Evolutionary conservation across 2,329 filamentous ascomycete genomes (phyloP), one percentile per base, ranked within the genome.

Genomic region (Zymoseptoria ardabiliae): DNA sequence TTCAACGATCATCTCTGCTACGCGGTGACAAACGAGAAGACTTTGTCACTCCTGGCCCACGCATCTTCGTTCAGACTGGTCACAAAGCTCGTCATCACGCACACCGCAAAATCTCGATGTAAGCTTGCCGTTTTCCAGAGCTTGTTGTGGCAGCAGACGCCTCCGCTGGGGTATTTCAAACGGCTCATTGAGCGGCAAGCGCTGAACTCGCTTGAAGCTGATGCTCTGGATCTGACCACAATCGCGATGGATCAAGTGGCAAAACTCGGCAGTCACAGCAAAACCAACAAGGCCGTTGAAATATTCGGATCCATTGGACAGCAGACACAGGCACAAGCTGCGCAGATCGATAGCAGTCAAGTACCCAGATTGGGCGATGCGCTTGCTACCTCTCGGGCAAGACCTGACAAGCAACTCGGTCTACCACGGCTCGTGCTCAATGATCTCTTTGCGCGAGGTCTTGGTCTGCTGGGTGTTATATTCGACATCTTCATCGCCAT

Each of bases 21-120:
- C 68, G 84, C 86, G 48, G 77, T 88, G 21, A 85, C 83, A 1
- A 84, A 87, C 67, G 81, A 81, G 58, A 84, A 84, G 63, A 81
- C 80, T 0, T 84, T 85, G 0, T 96, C 91, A 90, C 91, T 96
- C 77, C 80, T 97, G 45, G 94, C 94, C 11, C 87, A 91, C 71
- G 85, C 87, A 56, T 81, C 85, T 54, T 83, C 85, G 55, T 96
- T 97, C 75, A 87, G 87, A 67, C 79, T 97, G 21, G 84, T 95
- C 59, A 93, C 85, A 65, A 97, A 96, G 75, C 86, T 96, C 63
- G 91, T 97, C 64, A 94, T 99, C 63, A 97, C 94, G 2, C 91
- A 97, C 70, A 82, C 93, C 61, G 86, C 91, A 56, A 97, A 97
- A 76, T 91, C 90, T 11, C 91, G 88, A 73, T 96, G 91, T 74